A percentile compares a stretch with the other conserved stretches of the same genome.
Evolutionary conservation across 2,329 filamentous ascomycete genomes (phyloP).

Genomic region (Exserohilum rostratum): DNA sequence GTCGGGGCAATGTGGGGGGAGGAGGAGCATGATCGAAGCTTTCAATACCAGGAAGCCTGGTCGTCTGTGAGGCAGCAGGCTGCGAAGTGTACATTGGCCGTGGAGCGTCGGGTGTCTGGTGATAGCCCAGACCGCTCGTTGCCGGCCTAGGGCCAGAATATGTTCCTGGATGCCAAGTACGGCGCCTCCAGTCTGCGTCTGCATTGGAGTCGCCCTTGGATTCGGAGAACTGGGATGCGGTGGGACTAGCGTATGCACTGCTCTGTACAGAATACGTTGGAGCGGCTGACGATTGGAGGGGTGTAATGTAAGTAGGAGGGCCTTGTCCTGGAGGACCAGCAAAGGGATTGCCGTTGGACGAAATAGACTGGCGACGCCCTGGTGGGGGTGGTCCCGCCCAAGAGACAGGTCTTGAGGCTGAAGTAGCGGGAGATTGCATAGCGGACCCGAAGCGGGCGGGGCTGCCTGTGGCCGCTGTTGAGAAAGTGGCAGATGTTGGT

Average conservation of each 20-base stretch:
- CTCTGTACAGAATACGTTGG: constrained; percentile 62
- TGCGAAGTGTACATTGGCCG: constrained; percentile 61
- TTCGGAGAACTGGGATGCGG: constrained; percentile 66
- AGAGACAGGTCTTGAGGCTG: constrained; percentile 71
- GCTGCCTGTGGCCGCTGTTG: constrained; percentile 74
- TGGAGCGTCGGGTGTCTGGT: constrained; percentile 71
- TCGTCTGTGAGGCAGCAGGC: constrained; percentile 62
- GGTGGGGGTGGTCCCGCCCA: constrained; percentile 74
- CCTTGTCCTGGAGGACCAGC: constrained; percentile 68
- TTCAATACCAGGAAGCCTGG: constrained; percentile 86
- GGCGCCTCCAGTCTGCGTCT: constrained; percentile 79
- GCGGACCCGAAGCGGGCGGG: constrained; percentile 70
- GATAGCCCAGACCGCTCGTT: constrained; percentile 76
- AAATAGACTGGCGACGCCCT: constrained; percentile 79
- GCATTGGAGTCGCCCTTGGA: constrained; percentile 70
- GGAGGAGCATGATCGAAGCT: constrained; percentile 81
- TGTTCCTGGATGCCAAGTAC: constrained; percentile 90
- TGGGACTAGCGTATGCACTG: constrained; percentile 71
- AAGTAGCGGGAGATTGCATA: constrained; percentile 74
- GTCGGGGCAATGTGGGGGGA: constrained; percentile 65
- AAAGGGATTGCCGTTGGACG: constrained; percentile 76
- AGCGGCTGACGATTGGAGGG: constrained; percentile 61
- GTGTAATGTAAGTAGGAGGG: constrained; percentile 63
- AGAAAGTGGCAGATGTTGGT: constrained; percentile 82
- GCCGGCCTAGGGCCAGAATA: constrained; percentile 64